Evolutionary conservation across 2,329 filamentous ascomycete genomes (phyloP).

Genomic region (Stagonosporopsis tanaceti): DNA sequence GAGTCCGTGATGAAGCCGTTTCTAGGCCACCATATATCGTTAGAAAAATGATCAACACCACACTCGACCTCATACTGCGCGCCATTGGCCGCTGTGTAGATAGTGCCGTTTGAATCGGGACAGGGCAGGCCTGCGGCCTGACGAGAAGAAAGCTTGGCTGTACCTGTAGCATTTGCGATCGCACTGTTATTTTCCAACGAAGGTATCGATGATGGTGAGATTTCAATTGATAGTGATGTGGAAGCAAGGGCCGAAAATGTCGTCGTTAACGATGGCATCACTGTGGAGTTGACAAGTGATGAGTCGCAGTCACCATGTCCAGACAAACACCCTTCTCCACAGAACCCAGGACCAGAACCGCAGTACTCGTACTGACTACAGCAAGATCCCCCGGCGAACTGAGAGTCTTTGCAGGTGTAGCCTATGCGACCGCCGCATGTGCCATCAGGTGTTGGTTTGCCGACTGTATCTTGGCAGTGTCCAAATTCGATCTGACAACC

Average conservation of each 20-base stretch:
- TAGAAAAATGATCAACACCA: conserved; percentile 18
- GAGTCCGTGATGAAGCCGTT: conserved; percentile 16
- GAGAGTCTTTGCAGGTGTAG: conserved; percentile 28
- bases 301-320: conserved; percentile 22
- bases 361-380: conserved; percentile 36
- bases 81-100: conserved; percentile 16
- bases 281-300: neutral
- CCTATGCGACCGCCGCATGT: conserved; percentile 31
- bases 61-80: conserved; percentile 30
- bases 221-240: neutral
- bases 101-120: conserved; percentile 6
- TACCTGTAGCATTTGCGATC: neutral
- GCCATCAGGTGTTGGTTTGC: conserved; percentile 28
- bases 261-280: neutral
- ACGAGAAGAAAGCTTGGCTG: neutral
- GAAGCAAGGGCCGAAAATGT: neutral
- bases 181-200: neutral
- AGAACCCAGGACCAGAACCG: conserved; percentile 26
- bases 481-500: conserved; percentile 34
- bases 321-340: conserved; percentile 22
- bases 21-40: conserved; percentile 20
- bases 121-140: neutral
- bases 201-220: neutral
- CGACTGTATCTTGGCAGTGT: conserved; percentile 28
- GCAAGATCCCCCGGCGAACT: conserved; percentile 24